A percentile compares a stretch with the other conserved stretches of the same genome.
Evolutionary conservation across 2,329 filamentous ascomycete genomes (phyloP).

Genomic region (Trichoderma oligosporum): DNA sequence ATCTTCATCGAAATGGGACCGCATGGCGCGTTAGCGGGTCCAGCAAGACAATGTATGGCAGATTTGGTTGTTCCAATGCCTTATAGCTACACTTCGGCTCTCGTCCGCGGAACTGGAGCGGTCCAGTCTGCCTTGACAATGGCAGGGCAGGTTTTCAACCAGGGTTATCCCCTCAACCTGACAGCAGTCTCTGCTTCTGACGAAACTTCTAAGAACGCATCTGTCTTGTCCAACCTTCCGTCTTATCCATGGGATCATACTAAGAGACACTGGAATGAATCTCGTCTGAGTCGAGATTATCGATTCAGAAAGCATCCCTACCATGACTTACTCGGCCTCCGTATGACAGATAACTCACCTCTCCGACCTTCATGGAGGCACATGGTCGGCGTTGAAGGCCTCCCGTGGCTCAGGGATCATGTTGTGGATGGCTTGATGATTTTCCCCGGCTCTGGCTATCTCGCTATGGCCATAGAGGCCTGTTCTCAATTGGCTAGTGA

Average conservation of each 20-base stretch:
- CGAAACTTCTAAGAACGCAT: background rate
- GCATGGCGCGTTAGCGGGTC: slow-evolving; percentile 20
- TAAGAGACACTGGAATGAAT: slow-evolving; percentile 33
- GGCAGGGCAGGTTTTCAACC: slow-evolving; percentile 9
- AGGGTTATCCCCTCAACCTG: slow-evolving; percentile 16
- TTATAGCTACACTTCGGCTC: slow-evolving; percentile 15
- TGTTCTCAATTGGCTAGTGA: slow-evolving; percentile 29
- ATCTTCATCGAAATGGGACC: slow-evolving; percentile 25
- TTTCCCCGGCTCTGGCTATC: slow-evolving; percentile 49
- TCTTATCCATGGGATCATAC: slow-evolving; percentile 38
- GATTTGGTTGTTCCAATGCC: background rate
- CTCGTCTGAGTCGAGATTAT: slow-evolving; percentile 30
- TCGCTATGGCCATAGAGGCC: slow-evolving; percentile 47
- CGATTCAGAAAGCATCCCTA: slow-evolving; percentile 31
- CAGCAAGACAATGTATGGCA: slow-evolving; percentile 20
- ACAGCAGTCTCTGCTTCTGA: slow-evolving; percentile 14
- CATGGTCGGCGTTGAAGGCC: slow-evolving; percentile 21
- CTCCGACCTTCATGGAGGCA: slow-evolving; percentile 26
- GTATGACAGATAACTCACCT: slow-evolving; percentile 22
- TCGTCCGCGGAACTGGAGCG: slow-evolving; percentile 21
- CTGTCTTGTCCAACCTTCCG: slow-evolving; percentile 32
- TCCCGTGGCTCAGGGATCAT: slow-evolving; percentile 38
- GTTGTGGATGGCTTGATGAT: slow-evolving; percentile 37
- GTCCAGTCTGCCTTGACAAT: background rate
- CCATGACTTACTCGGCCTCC: slow-evolving; percentile 39